phyloP scores from a whole-genome alignment of 2,329 filamentous ascomycete species.

The Pezicula radicicola region DNA sequence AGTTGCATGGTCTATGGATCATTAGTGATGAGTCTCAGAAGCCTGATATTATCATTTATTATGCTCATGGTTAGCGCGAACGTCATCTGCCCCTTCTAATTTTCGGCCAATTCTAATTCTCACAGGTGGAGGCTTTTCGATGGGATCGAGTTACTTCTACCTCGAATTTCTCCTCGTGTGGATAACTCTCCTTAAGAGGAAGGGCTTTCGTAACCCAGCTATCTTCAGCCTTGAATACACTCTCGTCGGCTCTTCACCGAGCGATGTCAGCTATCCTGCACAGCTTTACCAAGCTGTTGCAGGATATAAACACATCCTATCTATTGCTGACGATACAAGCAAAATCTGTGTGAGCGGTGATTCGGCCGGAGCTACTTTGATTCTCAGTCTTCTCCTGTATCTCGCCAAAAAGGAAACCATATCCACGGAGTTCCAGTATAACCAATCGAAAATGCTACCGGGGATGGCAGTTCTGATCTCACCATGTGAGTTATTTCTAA shows the following conservation, averaged over 20 bases:
- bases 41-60: constrained; percentile 79
- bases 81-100: background rate
- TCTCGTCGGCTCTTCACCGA: constrained; percentile 61
- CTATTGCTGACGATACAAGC: constrained; percentile 49
- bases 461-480: constrained; percentile 71
- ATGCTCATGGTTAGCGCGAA: constrained; percentile 63
- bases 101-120: constrained; percentile 1
- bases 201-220: constrained; percentile 69
- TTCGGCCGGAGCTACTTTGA: constrained; percentile 73
- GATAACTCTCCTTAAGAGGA: constrained; percentile 59
- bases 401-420: constrained; percentile 37
- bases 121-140: constrained; percentile 75
- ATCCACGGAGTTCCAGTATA: constrained; percentile 8
- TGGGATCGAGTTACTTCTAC: constrained; percentile 83
- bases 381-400: constrained; percentile 69
- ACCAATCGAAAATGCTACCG: constrained; percentile 31
- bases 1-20: constrained; percentile 68
- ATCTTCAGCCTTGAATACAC: constrained; percentile 81
- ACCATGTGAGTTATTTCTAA: constrained; percentile 49
- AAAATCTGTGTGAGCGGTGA: constrained; percentile 73
- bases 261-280: constrained; percentile 65
- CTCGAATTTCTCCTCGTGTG: constrained; percentile 77
- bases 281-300: constrained; percentile 68
- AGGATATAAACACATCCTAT: constrained; percentile 69
- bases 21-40: constrained; percentile 53